Percentiles rank a stretch among this genome's conserved stretches.
phyloP scores from a whole-genome alignment of 2,329 filamentous ascomycete species.

The Amauroascus niger region DNA sequence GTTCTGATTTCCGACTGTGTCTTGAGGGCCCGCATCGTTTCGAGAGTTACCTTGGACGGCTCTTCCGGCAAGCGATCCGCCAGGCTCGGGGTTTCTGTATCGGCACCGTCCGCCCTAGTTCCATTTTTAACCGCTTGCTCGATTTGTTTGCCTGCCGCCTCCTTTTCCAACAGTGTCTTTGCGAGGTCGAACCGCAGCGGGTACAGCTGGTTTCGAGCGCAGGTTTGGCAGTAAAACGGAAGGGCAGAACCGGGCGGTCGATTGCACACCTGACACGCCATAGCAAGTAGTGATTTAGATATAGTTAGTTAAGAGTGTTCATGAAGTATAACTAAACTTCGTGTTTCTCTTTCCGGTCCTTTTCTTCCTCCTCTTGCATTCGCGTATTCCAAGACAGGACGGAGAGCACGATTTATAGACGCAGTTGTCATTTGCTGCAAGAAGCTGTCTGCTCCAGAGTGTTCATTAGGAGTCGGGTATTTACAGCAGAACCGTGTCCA shows the following conservation, averaged over 20 bases:
- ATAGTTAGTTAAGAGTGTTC: conserved; percentile 12
- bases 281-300: conserved; percentile 30
- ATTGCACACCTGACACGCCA: conserved; percentile 61
- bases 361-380: too few relatives aligned
- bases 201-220: conserved; percentile 61
- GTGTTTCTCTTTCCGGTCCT: conserved; percentile 15
- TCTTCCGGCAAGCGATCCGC: conserved; percentile 8
- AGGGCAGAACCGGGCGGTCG: conserved; percentile 47
- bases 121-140: conserved; percentile 23
- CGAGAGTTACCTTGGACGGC: conserved; percentile 23
- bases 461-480: neutral
- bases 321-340: conserved; percentile 13
- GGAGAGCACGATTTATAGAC: neutral
- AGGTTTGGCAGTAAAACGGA: conserved; percentile 59
- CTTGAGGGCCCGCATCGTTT: conserved; percentile 25
- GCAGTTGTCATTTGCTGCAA: neutral
- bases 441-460: neutral
- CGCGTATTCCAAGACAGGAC: neutral
- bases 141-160: conserved; percentile 41
- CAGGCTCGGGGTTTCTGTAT: neutral
- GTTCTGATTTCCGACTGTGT: conserved; percentile 26
- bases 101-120: neutral
- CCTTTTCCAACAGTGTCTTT: conserved; percentile 53
- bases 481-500: neutral
- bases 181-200: conserved; percentile 53